Percentiles rank a stretch among this genome's conserved stretches.
Conservation (phyloP, 306 rosid species). For the Vigna trinervia region DNA sequence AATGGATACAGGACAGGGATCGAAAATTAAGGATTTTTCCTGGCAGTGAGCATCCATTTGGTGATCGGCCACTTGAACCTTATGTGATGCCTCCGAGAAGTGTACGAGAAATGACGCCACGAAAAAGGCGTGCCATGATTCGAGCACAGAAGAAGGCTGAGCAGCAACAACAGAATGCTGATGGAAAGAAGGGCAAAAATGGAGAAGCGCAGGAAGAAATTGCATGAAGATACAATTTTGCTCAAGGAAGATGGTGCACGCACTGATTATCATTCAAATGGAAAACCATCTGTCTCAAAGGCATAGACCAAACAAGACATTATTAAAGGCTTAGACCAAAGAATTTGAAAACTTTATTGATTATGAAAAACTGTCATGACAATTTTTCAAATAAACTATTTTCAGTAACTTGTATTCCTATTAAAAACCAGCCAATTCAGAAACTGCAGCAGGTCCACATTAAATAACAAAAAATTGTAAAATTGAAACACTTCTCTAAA, state of each 20-base stretch:
- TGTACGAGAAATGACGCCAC: slow-evolving; percentile 84
- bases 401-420: too few relatives aligned
- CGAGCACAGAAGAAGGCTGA: slow-evolving; percentile 90
- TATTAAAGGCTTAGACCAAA: too few relatives aligned
- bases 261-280: neutral
- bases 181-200: slow-evolving; percentile 58
- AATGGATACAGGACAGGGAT: slow-evolving; percentile 86
- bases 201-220: slow-evolving; percentile 54
- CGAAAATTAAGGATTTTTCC: slow-evolving; percentile 86
- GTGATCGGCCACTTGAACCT: slow-evolving; percentile 80
- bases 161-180: slow-evolving; percentile 55
- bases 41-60: slow-evolving; percentile 80
- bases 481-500: too few relatives aligned
- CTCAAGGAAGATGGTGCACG: slow-evolving; percentile 1
- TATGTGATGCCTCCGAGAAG: slow-evolving; percentile 76
- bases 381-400: too few relatives aligned
- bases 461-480: too few relatives aligned
- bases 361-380: too few relatives aligned
- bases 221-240: slow-evolving; percentile 47
- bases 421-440: too few relatives aligned
- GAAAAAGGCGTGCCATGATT: slow-evolving; percentile 85
- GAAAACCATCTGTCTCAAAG: neutral
- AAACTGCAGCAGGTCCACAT: too few relatives aligned
- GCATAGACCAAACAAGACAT: too few relatives aligned
- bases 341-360: too few relatives aligned